phyloP scores from a whole-genome alignment of 2,329 filamentous ascomycete genomes.

The Hysterium pulicare region DNA sequence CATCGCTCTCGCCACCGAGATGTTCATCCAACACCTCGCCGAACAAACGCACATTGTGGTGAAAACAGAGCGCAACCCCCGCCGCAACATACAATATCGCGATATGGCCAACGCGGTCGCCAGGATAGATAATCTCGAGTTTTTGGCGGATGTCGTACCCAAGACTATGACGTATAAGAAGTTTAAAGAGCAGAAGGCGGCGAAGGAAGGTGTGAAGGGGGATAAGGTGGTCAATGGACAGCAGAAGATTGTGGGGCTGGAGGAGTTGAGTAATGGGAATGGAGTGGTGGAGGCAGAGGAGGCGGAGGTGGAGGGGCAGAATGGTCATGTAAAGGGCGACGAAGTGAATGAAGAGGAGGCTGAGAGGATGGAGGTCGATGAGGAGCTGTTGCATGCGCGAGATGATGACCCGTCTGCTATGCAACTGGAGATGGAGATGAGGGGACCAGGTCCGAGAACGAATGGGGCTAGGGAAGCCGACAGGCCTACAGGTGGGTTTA shows the following conservation, averaged over 20 bases:
- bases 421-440: constrained; percentile 41
- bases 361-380: constrained; percentile 7
- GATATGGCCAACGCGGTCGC: constrained; percentile 86
- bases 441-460: constrained; percentile 20
- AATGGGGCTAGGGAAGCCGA: constrained; percentile 9
- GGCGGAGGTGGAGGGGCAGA: constrained; percentile 5
- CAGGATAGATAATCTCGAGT: constrained; percentile 90
- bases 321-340: constrained; percentile 5
- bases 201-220: constrained; percentile 17
- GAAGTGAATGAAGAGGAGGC: constrained; percentile 2
- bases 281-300: constrained; percentile 4
- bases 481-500: constrained; percentile 23
- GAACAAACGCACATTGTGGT: constrained; percentile 82
- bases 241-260: not conserved
- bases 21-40: constrained; percentile 92
- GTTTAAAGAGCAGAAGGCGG: constrained; percentile 62
- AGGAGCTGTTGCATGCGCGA: constrained; percentile 3
- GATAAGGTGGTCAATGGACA: constrained; percentile 6
- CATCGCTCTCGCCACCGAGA: constrained; percentile 88
- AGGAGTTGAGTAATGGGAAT: not conserved
- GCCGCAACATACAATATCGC: constrained; percentile 92
- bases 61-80: constrained; percentile 85
- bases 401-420: constrained; percentile 29
- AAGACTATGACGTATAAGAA: constrained; percentile 78
- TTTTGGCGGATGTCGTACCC: constrained; percentile 86